Evolutionary conservation across 345 rosid genomes (phyloP).

Genomic region (Carallia pectinifolia): DNA sequence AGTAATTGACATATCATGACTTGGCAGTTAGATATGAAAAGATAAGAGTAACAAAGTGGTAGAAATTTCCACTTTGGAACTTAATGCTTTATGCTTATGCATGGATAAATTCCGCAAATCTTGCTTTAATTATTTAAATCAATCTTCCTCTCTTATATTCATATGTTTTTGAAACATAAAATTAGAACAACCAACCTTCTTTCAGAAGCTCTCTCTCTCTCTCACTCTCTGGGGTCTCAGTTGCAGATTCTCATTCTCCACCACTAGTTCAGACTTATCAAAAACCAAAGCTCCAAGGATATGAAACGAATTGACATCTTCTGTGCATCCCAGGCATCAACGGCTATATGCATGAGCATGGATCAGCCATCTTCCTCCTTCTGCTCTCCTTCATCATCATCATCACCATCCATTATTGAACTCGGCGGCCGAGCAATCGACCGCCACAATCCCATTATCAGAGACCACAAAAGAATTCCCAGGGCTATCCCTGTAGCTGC

Average conservation of each 20-base stretch:
- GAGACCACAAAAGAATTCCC: constrained; percentile 60
- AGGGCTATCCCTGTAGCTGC: constrained; percentile 37
- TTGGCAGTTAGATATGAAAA: no score
- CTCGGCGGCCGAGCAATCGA: constrained; percentile 68
- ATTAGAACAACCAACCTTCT: constrained; percentile 18
- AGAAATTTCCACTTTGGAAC: no score
- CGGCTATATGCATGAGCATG: constrained; percentile 65
- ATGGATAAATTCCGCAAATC: not conserved
- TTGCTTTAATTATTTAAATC: not conserved
- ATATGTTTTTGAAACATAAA: constrained; percentile 12
- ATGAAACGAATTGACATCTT: constrained; percentile 57
- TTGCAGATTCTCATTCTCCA: constrained; percentile 27
- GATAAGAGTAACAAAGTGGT: no score
- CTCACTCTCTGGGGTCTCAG: constrained; percentile 11
- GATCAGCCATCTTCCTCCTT: constrained; percentile 37
- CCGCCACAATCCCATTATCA: constrained; percentile 83
- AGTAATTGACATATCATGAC: no score
- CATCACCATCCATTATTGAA: constrained; percentile 23
- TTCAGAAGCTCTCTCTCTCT: constrained; percentile 18
- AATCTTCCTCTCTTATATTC: not conserved
- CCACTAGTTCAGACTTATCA: constrained; percentile 22
- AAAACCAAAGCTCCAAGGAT: constrained; percentile 4
- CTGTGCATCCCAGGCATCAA: constrained; percentile 86
- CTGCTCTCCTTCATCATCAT: constrained; percentile 4
- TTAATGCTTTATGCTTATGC: no score